Percentiles rank a stretch among this genome's conserved stretches.
phyloP scores from a whole-genome alignment of 352 stramenopile species.

The Phytophthora foliorum region DNA sequence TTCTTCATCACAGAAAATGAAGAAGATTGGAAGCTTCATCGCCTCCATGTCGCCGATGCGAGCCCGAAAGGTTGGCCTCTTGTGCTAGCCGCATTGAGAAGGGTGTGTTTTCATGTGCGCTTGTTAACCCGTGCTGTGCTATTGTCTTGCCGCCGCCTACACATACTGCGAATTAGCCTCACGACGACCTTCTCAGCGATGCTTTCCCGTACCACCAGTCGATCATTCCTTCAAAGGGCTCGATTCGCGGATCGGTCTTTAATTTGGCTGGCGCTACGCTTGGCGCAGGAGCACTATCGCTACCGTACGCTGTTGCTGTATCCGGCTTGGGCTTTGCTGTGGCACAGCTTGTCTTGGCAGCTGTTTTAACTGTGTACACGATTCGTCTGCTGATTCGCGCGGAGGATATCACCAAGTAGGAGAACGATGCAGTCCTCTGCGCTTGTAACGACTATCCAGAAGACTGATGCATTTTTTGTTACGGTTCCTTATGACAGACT shows the following conservation, averaged over 20 bases:
- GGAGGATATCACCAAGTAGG: conserved; percentile 82
- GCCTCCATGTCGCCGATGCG: conserved; percentile 78
- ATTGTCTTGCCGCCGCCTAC: neutral
- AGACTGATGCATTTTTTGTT: conserved; percentile 5
- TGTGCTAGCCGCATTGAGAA: neutral
- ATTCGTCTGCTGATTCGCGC: conserved; percentile 86
- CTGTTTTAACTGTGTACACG: conserved; percentile 83
- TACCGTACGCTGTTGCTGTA: conserved; percentile 85
- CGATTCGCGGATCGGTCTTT: conserved; percentile 86
- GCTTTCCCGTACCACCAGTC: conserved; percentile 83
- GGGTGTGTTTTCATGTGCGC: neutral
- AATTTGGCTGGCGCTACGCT: conserved; percentile 87
- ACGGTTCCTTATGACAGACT: conserved; percentile 48
- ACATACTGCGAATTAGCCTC: conserved; percentile 19
- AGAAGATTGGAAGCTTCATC: conserved; percentile 79
- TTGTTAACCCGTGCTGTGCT: conserved; percentile 7
- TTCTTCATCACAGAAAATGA: conserved; percentile 54
- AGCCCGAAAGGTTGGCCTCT: conserved; percentile 38
- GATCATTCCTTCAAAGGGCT: conserved; percentile 84
- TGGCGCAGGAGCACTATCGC: conserved; percentile 76
- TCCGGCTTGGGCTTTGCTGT: conserved; percentile 84
- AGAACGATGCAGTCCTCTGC: conserved; percentile 2
- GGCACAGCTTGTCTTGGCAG: conserved; percentile 72
- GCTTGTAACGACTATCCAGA: neutral
- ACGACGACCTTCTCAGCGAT: conserved; percentile 60